Evolutionary conservation across 495 filamentous ascomycete genomes (phyloP).

Genomic region (Monascus purpureus): DNA sequence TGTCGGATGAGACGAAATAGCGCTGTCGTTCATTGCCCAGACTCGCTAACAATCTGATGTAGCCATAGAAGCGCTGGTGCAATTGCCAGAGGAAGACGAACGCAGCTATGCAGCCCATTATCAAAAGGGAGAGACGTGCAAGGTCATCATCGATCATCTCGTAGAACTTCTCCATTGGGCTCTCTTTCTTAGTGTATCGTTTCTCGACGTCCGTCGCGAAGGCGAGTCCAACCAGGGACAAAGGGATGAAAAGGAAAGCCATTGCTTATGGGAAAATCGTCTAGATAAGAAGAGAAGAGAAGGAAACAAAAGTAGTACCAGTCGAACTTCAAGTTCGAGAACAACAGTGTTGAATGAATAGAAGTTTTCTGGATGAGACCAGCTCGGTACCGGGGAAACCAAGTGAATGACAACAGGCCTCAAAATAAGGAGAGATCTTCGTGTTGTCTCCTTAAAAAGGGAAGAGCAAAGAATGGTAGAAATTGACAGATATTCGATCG

Average conservation of each 20-base stretch:
- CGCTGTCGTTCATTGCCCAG: constrained; percentile 57
- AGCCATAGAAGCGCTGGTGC: constrained; percentile 34
- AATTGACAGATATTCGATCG: background rate
- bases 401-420: constrained; percentile 3
- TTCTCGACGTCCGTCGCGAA: constrained; percentile 18
- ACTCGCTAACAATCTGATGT: constrained; percentile 61
- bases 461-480: too few relatives aligned
- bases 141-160: constrained; percentile 25
- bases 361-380: constrained; percentile 10
- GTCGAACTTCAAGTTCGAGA: constrained; percentile 1
- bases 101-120: constrained; percentile 37
- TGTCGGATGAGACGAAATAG: constrained; percentile 39
- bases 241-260: constrained; percentile 5
- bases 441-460: too few relatives aligned
- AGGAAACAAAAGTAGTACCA: background rate
- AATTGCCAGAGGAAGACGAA: constrained; percentile 40
- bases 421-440: too few relatives aligned
- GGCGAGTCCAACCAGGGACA: constrained; percentile 18
- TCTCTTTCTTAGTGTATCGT: constrained; percentile 8
- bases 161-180: constrained; percentile 11
- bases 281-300: background rate
- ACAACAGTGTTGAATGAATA: background rate
- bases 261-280: constrained; percentile 4
- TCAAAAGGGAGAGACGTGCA: constrained; percentile 25
- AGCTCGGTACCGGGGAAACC: constrained; percentile 6